Evolutionary conservation across 805 yeast species (phyloP).

Genomic region (Cyberlindnera veronae): DNA sequence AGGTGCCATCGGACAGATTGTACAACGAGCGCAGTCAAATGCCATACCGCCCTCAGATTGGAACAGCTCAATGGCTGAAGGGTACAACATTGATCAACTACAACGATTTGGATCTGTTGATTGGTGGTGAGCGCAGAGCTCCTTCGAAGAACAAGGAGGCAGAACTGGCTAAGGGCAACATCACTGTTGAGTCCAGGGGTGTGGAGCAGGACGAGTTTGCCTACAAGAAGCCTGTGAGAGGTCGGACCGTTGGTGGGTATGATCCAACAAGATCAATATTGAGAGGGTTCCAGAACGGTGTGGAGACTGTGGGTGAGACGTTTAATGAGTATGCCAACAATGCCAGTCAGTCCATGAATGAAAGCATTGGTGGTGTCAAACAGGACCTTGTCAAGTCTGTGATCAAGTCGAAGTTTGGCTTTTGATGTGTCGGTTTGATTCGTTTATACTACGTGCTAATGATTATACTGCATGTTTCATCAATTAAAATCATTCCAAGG

Average conservation of each 20-base stretch:
- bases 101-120: conserved; percentile 58
- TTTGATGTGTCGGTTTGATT: no score
- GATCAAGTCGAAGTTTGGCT: conserved; percentile 50
- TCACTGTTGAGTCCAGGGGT: conserved; percentile 20
- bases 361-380: conserved; percentile 46
- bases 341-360: conserved; percentile 51
- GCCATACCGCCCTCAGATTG: conserved; percentile 77
- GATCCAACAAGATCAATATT: conserved; percentile 37
- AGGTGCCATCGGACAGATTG: conserved; percentile 47
- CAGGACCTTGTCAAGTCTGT: conserved; percentile 49
- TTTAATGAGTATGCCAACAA: conserved; percentile 55
- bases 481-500: no score
- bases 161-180: conserved; percentile 45
- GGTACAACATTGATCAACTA: conserved; percentile 63
- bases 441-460: no score
- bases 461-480: no score
- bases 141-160: conserved; percentile 58
- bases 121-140: conserved; percentile 76
- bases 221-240: conserved; percentile 49
- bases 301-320: conserved; percentile 51
- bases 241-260: conserved; percentile 34
- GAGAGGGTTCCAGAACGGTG: conserved; percentile 47
- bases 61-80: conserved; percentile 81
- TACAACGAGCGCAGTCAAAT: conserved; percentile 66
- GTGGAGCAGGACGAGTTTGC: conserved; percentile 26